phyloP scores from a whole-genome alignment of 768 basidiomycete genomes.

The Galerina sulciceps region DNA sequence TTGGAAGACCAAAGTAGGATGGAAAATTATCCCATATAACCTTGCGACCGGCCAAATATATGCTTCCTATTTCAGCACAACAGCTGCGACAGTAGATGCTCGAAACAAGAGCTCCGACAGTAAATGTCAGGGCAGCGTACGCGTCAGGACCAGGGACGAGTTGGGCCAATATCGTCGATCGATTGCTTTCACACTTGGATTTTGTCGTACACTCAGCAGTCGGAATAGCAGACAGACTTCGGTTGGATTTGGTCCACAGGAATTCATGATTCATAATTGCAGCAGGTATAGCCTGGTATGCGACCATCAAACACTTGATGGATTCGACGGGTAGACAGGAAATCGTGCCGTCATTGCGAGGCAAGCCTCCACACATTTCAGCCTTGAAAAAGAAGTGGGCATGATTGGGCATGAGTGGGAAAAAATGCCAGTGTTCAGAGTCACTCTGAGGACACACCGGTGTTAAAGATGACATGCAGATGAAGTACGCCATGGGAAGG shows the following conservation, averaged over 20 bases:
- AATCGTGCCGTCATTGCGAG: not conserved
- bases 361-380: not conserved
- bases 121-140: too few species aligned
- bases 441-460: not conserved
- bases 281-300: not conserved
- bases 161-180: too few species aligned
- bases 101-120: not conserved
- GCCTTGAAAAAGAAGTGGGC: too few species aligned
- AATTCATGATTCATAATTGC: not conserved
- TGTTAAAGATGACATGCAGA: not conserved
- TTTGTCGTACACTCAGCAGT: too few species aligned
- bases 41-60: not conserved
- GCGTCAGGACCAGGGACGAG: too few species aligned
- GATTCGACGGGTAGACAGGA: not conserved
- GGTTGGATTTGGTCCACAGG: not conserved
- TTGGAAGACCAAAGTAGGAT: not conserved
- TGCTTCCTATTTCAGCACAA: not conserved
- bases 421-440: too few species aligned
- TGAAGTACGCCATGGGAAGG: not conserved
- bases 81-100: not conserved
- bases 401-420: not conserved
- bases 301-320: not conserved
- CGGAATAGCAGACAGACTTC: not conserved
- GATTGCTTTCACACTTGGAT: too few species aligned
- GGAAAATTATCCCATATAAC: not conserved